Evolutionary conservation across 257 asterid genomes (phyloP), one percentile per base, ranked within the genome.

Genomic region (Ilex aquifolium): DNA sequence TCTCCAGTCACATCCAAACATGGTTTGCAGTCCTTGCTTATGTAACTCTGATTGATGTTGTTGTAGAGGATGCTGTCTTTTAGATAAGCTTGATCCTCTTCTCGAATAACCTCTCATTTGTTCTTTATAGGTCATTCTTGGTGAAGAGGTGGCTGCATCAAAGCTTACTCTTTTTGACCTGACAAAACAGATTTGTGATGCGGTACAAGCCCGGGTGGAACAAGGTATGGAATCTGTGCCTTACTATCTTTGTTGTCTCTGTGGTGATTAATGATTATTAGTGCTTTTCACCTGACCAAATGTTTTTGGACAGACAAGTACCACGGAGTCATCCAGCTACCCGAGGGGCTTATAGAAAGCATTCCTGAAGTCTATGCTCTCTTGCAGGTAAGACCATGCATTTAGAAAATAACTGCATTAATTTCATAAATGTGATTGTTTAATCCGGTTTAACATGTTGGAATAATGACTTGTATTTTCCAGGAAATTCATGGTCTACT

Each of bases 311-410:
- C 91, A 92, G 99, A 89, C 69, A 92, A 92, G 64, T 70, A 87
- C 72, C 99, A 92, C 64, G 97, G 99, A 62, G 99, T 89, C 65
- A 81, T 92, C 72, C 83, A 89, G 30, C 69, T 92, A 76, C 99
- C 99, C 0, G 99, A 92, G 88, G 99, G 99, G 44, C 95, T 89
- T 56, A 92, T 92, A 60, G 99, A 89, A 81, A 92, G 96, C 70
- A 85, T 92, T 71, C 99, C 97, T 63, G 99, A 92, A 81, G 88
- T 88, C 42, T 83, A 82, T 83, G 94, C 97, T 80, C 80, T 92
- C 58, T 70, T 92, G 77, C 87, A 92, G 99, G 99, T 92, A 69
- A 51, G 21, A 61, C 27, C 12, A 10, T 55, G 16, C 61, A 61
- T 31, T 63, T 42, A 12, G 31, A 27, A 60, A 42, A 40, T 71